Evolutionary conservation across 495 filamentous ascomycete genomes (phyloP).

Genomic region (Clohesyomyces aquaticus): DNA sequence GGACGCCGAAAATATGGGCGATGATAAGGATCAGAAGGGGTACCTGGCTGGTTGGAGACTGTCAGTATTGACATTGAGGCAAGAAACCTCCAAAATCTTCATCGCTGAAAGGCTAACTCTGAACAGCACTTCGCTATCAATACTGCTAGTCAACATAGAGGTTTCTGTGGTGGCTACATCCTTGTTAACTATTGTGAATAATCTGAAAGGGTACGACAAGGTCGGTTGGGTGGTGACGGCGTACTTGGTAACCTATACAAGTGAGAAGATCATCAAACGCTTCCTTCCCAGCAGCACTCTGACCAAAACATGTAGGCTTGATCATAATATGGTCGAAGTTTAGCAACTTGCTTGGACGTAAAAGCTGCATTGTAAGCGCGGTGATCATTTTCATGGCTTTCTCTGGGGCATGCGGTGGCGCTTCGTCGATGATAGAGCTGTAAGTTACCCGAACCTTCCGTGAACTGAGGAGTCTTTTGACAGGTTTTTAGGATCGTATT

Average conservation of each 20-base stretch:
- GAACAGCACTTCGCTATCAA: background rate
- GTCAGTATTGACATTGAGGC: no score
- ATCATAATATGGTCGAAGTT: slow-evolving; percentile 13
- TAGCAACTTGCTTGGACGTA: slow-evolving; percentile 4
- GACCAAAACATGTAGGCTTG: background rate
- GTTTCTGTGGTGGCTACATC: slow-evolving; percentile 2
- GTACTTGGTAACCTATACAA: slow-evolving; percentile 2
- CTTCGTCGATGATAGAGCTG: slow-evolving; percentile 1
- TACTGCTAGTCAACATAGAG: background rate
- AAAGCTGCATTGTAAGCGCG: background rate
- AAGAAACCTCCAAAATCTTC: no score
- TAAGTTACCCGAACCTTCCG: background rate
- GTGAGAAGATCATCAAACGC: background rate
- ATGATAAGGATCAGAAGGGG: no score
- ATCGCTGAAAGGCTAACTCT: no score
- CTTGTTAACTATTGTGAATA: background rate
- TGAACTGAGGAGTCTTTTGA: background rate
- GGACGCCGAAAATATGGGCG: no score
- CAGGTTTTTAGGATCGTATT: background rate
- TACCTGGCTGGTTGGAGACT: no score
- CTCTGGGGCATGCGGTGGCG: background rate
- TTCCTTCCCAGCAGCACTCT: background rate
- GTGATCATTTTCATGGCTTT: background rate
- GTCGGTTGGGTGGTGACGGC: background rate
- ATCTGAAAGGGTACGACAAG: background rate